Percentiles rank a stretch among this genome's conserved stretches.
Conservation (phyloP, 2,329 filamentous ascomycete species). For the Paraphaeosphaeria minitans region DNA sequence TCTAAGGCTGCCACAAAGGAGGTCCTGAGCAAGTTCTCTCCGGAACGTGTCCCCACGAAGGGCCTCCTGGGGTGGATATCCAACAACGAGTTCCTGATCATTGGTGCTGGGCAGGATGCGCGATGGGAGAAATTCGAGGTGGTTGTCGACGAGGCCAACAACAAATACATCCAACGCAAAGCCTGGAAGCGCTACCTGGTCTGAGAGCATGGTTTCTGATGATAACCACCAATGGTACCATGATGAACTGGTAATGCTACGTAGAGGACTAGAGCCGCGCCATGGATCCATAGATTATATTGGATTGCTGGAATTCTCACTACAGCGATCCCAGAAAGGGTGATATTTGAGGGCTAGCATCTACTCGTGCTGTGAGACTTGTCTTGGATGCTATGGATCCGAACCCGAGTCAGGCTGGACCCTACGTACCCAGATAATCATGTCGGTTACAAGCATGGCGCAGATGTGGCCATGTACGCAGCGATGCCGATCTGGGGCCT, state of each 20-base stretch:
- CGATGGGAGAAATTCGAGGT: slow-evolving; percentile 88
- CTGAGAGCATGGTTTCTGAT: not conserved
- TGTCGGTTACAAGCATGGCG: too few relatives aligned
- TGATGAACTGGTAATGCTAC: not conserved
- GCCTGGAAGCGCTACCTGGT: slow-evolving; percentile 82
- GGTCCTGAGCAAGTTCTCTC: slow-evolving; percentile 1
- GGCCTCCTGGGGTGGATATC: slow-evolving; percentile 84
- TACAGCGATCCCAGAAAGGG: too few relatives aligned
- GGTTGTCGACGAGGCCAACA: slow-evolving; percentile 70
- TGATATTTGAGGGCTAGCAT: too few relatives aligned
- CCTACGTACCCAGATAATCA: too few relatives aligned
- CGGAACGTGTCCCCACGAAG: slow-evolving; percentile 63
- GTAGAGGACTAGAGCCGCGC: not conserved
- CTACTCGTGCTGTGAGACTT: too few relatives aligned
- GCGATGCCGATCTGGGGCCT: too few relatives aligned
- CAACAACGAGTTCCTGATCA: slow-evolving; percentile 73
- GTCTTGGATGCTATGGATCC: too few relatives aligned
- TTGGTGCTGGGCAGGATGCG: slow-evolving; percentile 79
- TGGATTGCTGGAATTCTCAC: too few relatives aligned
- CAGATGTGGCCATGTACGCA: too few relatives aligned
- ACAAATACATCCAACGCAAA: slow-evolving; percentile 68
- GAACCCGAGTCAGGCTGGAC: too few relatives aligned
- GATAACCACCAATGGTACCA: not conserved
- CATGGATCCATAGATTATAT: too few relatives aligned
- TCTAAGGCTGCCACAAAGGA: slow-evolving; percentile 57